Percentiles rank a stretch among this genome's conserved stretches.
These are phyloP conservation scores for Aspergillus bertholletiae DNA, from an alignment of 495 filamentous ascomycete species.

Conservation along the genomic window DNA sequence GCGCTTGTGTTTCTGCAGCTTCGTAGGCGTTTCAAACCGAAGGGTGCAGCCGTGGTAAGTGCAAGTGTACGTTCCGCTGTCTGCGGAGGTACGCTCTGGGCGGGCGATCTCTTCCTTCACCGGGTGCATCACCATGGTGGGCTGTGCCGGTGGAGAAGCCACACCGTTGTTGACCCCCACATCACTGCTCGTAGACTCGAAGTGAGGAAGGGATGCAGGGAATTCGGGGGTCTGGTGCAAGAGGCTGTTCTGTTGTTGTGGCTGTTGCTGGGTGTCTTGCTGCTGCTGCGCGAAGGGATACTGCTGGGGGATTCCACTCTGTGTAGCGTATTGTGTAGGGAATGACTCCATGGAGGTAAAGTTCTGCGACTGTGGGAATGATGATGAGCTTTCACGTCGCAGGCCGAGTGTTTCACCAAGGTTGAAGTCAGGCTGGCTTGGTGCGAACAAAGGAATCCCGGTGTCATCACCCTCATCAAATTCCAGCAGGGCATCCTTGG, in stretches of 20 bases:
- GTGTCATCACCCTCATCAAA: conserved; percentile 70
- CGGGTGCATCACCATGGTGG: conserved; percentile 22
- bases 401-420: conserved; percentile 36
- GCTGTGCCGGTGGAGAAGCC: conserved; percentile 24
- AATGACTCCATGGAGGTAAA: conserved; percentile 40
- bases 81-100: conserved; percentile 63
- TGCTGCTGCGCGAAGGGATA: conserved; percentile 51
- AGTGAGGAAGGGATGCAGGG: conserved; percentile 55
- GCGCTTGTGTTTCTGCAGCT: conserved; percentile 92
- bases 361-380: conserved; percentile 39
- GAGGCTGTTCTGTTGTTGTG: conserved; percentile 34
- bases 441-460: conserved; percentile 67
- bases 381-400: conserved; percentile 45
- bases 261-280: conserved; percentile 38
- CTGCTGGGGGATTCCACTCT: conserved; percentile 17
- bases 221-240: conserved; percentile 56
- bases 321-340: conserved; percentile 35
- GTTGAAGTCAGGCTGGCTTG: conserved; percentile 40
- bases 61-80: conserved; percentile 90
- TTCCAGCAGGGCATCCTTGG: conserved; percentile 87
- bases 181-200: conserved; percentile 65
- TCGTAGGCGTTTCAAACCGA: conserved; percentile 81
- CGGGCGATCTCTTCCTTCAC: conserved; percentile 37
- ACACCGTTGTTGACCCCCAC: conserved; percentile 21
- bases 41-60: conserved; percentile 87